A percentile compares a stretch with the other conserved stretches of the same genome.
Conservation (phyloP, 495 filamentous ascomycete species). For the Penicillium silybi region DNA sequence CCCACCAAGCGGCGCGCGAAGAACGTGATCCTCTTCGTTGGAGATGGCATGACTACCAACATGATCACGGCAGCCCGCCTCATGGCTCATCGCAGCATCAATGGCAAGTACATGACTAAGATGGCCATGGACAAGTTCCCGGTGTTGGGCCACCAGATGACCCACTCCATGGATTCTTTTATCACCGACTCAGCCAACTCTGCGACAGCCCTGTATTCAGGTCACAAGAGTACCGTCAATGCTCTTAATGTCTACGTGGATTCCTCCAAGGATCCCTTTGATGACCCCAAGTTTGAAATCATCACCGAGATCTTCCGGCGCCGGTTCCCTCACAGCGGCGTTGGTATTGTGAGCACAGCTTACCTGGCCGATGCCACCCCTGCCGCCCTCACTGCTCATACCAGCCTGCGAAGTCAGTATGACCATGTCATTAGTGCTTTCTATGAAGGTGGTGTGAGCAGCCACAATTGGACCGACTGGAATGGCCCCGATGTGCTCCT, state of each 20-base stretch:
- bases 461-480: conserved; percentile 65
- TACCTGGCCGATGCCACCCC: conserved; percentile 72
- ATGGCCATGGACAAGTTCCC: conserved; percentile 71
- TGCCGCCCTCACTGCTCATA: conserved; percentile 63
- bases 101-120: conserved; percentile 66
- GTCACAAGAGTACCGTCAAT: conserved; percentile 72
- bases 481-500: conserved; percentile 68
- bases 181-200: conserved; percentile 78
- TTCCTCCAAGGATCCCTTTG: conserved; percentile 58
- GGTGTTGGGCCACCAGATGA: conserved; percentile 66
- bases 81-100: conserved; percentile 69
- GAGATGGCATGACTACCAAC: conserved; percentile 77
- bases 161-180: conserved; percentile 68
- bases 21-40: conserved; percentile 75
- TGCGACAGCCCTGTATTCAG: conserved; percentile 67
- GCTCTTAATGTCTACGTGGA: conserved; percentile 71
- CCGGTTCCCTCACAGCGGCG: conserved; percentile 46
- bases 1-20: conserved; percentile 62
- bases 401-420: conserved; percentile 57
- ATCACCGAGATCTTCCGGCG: conserved; percentile 68
- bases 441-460: conserved; percentile 47
- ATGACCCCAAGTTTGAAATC: conserved; percentile 77
- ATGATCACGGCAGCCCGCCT: conserved; percentile 72
- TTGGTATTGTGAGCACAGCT: conserved; percentile 62
- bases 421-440: conserved; percentile 60